A percentile compares a stretch with the other conserved stretches of the same genome.
These are phyloP conservation scores for Colletotrichum horii DNA, from an alignment of 2,329 filamentous ascomycete genomes.

Conservation along the genomic window DNA sequence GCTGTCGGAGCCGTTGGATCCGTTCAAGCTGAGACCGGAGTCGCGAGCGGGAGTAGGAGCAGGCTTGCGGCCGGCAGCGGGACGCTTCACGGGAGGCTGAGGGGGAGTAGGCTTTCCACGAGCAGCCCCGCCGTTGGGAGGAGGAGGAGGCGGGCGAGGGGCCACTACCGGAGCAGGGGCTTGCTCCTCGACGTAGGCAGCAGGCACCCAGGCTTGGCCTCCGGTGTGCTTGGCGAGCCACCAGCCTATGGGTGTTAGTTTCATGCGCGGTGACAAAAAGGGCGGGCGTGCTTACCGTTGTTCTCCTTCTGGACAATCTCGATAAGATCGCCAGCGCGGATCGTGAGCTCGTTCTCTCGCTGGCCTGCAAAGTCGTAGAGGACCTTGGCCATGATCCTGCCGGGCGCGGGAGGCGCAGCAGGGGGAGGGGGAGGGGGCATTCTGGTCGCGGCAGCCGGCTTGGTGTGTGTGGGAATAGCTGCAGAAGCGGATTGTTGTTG, in stretches of 20 bases:
- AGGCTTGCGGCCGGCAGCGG: slow-evolving; percentile 74
- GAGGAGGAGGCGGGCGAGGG: slow-evolving; percentile 69
- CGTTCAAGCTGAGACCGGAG: slow-evolving; percentile 67
- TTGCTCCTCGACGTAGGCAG: slow-evolving; percentile 91
- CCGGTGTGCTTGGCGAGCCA: slow-evolving; percentile 82
- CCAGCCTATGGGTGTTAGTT: slow-evolving; percentile 72
- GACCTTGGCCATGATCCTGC: slow-evolving; percentile 84
- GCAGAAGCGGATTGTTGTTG: slow-evolving; percentile 23
- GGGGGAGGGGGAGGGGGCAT: slow-evolving; percentile 67
- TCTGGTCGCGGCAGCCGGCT: slow-evolving; percentile 29
- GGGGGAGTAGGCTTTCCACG: slow-evolving; percentile 75
- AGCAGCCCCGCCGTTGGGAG: slow-evolving; percentile 55
- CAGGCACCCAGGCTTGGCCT: slow-evolving; percentile 91
- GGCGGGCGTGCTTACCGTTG: slow-evolving; percentile 71
- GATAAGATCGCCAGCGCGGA: slow-evolving; percentile 80
- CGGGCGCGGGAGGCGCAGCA: slow-evolving; percentile 64
- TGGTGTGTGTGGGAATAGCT: slow-evolving; percentile 19
- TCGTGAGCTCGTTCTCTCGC: slow-evolving; percentile 82
- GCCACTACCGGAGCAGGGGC: slow-evolving; percentile 65
- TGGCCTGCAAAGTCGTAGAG: slow-evolving; percentile 91
- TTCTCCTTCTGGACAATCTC: slow-evolving; percentile 93
- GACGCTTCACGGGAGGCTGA: slow-evolving; percentile 81
- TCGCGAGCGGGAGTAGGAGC: slow-evolving; percentile 72
- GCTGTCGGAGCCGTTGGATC: slow-evolving; percentile 62
- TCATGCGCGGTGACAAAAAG: not conserved